These are phyloP conservation scores for Emericellopsis atlantica DNA, from an alignment of 2,329 filamentous ascomycete species.

Conservation along the genomic window DNA sequence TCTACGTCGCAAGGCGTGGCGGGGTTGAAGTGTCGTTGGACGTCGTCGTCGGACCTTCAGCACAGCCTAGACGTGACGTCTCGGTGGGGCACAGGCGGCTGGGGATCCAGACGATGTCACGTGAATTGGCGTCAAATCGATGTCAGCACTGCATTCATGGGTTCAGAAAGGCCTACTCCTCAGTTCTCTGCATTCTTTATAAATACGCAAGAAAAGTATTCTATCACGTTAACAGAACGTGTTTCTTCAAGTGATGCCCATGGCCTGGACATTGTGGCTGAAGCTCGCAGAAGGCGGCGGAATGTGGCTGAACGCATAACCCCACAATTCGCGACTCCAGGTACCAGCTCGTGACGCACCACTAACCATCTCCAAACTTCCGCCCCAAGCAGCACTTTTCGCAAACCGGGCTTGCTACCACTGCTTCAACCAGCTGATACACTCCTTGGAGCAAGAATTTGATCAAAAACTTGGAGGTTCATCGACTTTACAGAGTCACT, in stretches of 20 bases:
- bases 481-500: slow-evolving; percentile 7
- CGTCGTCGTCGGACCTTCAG: slow-evolving; percentile 13
- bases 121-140: slow-evolving; percentile 1
- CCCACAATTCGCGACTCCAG: slow-evolving; percentile 8
- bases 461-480: neutral
- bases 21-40: slow-evolving; percentile 8
- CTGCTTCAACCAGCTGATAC: too few relatives aligned
- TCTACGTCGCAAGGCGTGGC: slow-evolving; percentile 6
- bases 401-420: neutral
- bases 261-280: neutral
- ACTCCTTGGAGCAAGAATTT: neutral
- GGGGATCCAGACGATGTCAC: neutral
- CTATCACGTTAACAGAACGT: neutral
- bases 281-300: neutral
- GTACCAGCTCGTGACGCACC: slow-evolving; percentile 17
- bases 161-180: too few relatives aligned
- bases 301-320: neutral
- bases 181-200: too few relatives aligned
- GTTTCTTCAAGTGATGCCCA: neutral
- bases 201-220: neutral
- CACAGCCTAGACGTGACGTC: slow-evolving; percentile 17
- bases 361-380: neutral
- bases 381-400: neutral
- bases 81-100: slow-evolving; percentile 12
- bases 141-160: neutral